Evolutionary conservation across 768 basidiomycete genomes (phyloP).

Genomic region (Coprinopsis sp.): DNA sequence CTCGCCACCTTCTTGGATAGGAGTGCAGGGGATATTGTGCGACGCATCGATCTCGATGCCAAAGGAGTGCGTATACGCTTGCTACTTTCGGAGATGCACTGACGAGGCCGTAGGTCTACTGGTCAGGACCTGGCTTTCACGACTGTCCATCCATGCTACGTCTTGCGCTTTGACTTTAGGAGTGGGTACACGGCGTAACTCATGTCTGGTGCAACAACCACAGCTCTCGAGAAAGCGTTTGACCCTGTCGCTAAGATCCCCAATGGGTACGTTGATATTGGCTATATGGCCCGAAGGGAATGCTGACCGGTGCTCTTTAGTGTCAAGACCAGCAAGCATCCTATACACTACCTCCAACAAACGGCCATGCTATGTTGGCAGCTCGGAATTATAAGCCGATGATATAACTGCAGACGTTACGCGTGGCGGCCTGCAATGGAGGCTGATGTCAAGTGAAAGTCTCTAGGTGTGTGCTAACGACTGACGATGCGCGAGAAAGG

Average conservation of each 20-base stretch:
- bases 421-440: constrained; percentile 50
- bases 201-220: constrained; percentile 67
- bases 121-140: constrained; percentile 90
- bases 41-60: constrained; percentile 92
- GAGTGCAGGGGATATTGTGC: constrained; percentile 92
- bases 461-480: not conserved
- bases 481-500: constrained; percentile 54
- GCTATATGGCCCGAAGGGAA: constrained; percentile 16
- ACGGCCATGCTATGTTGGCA: constrained; percentile 91
- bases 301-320: constrained; percentile 33
- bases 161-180: constrained; percentile 85
- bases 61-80: constrained; percentile 60
- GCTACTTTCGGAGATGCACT: not conserved
- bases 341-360: constrained; percentile 90
- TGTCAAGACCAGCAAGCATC: constrained; percentile 91
- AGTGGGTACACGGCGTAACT: constrained; percentile 80
- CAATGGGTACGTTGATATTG: constrained; percentile 55
- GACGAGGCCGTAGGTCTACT: constrained; percentile 54
- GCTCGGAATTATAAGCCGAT: constrained; percentile 87
- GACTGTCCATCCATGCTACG: constrained; percentile 87
- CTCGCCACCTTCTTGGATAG: constrained; percentile 99
- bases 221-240: constrained; percentile 93
- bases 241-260: constrained; percentile 86
- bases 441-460: constrained; percentile 7
- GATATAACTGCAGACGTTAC: constrained; percentile 80